These are phyloP conservation scores for Panaeolus papilionaceus DNA, from an alignment of 768 basidiomycete species.

Conservation along the genomic window DNA sequence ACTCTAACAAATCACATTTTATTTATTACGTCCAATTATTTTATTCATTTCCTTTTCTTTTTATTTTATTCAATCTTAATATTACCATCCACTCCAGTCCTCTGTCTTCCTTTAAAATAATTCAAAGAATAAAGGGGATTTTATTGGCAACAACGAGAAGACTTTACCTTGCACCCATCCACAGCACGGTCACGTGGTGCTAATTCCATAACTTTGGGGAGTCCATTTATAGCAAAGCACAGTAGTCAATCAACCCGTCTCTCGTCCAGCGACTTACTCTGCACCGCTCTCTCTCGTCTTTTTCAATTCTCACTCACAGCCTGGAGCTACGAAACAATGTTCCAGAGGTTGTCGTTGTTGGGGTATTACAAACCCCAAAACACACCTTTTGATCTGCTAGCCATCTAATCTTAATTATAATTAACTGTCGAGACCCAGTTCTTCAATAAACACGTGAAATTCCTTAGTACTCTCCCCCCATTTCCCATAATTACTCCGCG, in stretches of 20 bases:
- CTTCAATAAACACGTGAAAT: too few relatives aligned
- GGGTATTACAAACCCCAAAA: too few relatives aligned
- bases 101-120: neutral
- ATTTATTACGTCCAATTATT: neutral
- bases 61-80: neutral
- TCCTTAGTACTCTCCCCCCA: too few relatives aligned
- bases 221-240: neutral
- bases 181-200: conserved; percentile 4
- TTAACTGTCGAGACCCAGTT: too few relatives aligned
- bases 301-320: too few relatives aligned
- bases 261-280: neutral
- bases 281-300: neutral
- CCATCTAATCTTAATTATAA: too few relatives aligned
- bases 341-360: too few relatives aligned
- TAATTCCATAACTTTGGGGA: neutral
- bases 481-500: too few relatives aligned
- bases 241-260: neutral
- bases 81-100: neutral
- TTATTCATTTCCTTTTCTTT: neutral
- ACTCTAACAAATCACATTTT: neutral
- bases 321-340: too few relatives aligned
- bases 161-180: too few relatives aligned
- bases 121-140: neutral
- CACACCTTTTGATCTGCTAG: too few relatives aligned
- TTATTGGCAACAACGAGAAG: neutral